Conservation (phyloP, 306 rosid species). For the Trifolium dubium region DNA sequence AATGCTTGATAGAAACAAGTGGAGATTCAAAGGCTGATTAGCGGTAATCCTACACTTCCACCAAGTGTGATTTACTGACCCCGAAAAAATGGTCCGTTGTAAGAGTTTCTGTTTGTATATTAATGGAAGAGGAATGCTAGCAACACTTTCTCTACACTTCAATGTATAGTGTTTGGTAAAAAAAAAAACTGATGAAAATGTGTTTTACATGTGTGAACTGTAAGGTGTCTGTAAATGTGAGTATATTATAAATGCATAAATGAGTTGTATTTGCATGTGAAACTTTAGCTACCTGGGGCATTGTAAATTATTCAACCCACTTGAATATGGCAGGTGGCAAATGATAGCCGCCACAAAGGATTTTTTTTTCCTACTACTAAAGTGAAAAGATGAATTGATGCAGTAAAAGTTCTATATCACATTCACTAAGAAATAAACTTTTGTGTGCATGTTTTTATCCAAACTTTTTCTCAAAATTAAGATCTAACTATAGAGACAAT, state of each 20-base stretch:
- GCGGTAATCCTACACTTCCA: conserved; percentile 33
- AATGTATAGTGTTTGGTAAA: conserved; percentile 6
- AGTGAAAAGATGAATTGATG: neutral
- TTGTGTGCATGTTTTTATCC: too few species aligned
- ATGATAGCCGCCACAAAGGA: neutral
- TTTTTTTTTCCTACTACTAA: neutral
- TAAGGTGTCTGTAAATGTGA: conserved; percentile 28
- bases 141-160: neutral
- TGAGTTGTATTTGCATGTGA: conserved; percentile 26
- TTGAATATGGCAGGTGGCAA: neutral
- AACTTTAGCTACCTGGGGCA: conserved; percentile 11
- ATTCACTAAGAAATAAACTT: neutral
- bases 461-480: too few species aligned
- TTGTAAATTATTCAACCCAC: neutral
- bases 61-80: neutral
- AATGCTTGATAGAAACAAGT: conserved; percentile 64
- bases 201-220: conserved; percentile 20
- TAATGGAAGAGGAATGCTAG: neutral
- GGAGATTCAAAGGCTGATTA: conserved; percentile 27
- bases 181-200: neutral
- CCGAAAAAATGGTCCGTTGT: conserved; percentile 10
- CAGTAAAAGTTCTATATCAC: neutral
- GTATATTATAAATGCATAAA: neutral
- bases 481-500: too few species aligned
- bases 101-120: conserved; percentile 33